Conservation (phyloP, 345 rosid genomes). For the Nephelium lappaceum region DNA sequence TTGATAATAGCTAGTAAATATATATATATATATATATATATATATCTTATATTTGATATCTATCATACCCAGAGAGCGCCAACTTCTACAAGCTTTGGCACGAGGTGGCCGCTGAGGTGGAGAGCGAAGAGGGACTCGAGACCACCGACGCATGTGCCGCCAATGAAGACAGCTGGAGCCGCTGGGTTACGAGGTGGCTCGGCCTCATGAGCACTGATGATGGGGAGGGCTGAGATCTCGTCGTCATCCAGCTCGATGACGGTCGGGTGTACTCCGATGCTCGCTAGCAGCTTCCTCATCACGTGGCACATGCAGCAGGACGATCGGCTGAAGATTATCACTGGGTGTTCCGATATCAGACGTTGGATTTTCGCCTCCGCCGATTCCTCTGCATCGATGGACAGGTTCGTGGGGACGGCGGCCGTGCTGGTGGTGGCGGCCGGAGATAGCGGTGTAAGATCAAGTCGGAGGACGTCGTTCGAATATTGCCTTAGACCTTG, state of each 20-base stretch:
- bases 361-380: conserved; percentile 74
- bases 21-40: too few relatives aligned
- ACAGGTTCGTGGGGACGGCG: conserved; percentile 44
- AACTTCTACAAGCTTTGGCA: conserved; percentile 84
- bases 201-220: conserved; percentile 18
- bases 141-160: conserved; percentile 81
- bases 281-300: conserved; percentile 78
- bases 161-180: conserved; percentile 77
- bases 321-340: conserved; percentile 82
- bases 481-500: conserved; percentile 65
- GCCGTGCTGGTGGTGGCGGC: conserved; percentile 35
- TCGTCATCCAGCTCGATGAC: conserved; percentile 90
- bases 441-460: conserved; percentile 43
- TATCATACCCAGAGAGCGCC: conserved; percentile 85
- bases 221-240: conserved; percentile 76
- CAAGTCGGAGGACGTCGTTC: conserved; percentile 48
- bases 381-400: conserved; percentile 81
- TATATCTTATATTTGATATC: too few relatives aligned
- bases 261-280: conserved; percentile 85
- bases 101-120: conserved; percentile 84
- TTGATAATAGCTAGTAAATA: neutral
- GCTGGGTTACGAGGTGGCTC: conserved; percentile 28
- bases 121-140: conserved; percentile 90
- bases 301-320: conserved; percentile 98
- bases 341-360: conserved; percentile 88